Percentiles rank a stretch among this genome's conserved stretches.
These are phyloP conservation scores for Dissophora globulifera DNA, from an alignment of 192 early-diverging fungal species.

Conservation along the genomic window DNA sequence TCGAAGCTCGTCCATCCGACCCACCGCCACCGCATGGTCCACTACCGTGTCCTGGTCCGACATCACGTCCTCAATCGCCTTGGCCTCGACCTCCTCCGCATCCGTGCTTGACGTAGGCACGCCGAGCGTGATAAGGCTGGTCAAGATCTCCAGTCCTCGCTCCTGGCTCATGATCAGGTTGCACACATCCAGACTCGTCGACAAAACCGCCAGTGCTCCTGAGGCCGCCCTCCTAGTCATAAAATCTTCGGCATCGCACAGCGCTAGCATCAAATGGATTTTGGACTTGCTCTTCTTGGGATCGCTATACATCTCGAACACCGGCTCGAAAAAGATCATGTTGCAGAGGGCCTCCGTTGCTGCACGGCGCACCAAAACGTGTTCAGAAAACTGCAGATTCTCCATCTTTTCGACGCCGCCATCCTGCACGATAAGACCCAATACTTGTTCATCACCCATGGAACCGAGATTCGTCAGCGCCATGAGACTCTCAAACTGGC, in stretches of 20 bases:
- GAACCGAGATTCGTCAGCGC: conserved; percentile 93
- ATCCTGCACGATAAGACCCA: conserved; percentile 54
- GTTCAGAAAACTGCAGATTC: conserved; percentile 81
- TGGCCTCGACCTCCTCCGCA: conserved; percentile 38
- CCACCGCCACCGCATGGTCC: conserved; percentile 36
- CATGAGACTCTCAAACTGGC: conserved; percentile 91
- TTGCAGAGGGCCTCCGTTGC: conserved; percentile 94
- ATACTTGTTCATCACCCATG: conserved; percentile 61
- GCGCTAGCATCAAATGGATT: conserved; percentile 83
- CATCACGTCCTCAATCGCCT: conserved; percentile 56
- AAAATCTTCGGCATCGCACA: conserved; percentile 89
- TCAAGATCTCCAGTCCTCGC: conserved; percentile 63
- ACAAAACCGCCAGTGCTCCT: conserved; percentile 88
- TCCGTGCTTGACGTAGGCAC: conserved; percentile 20
- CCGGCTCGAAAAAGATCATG: conserved; percentile 84
- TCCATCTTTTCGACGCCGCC: conserved; percentile 80
- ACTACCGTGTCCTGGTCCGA: conserved; percentile 41
- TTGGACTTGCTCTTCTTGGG: conserved; percentile 59
- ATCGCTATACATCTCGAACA: conserved; percentile 82
- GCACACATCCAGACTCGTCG: conserved; percentile 63
- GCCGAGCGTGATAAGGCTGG: conserved; percentile 60
- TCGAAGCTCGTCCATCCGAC: conserved; percentile 66
- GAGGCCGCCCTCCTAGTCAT: conserved; percentile 85
- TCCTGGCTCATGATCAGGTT: conserved; percentile 66
- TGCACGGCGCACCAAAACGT: conserved; percentile 82